Evolutionary conservation across 1,139 yeast species (phyloP).

Genomic region (Pichia sp.): DNA sequence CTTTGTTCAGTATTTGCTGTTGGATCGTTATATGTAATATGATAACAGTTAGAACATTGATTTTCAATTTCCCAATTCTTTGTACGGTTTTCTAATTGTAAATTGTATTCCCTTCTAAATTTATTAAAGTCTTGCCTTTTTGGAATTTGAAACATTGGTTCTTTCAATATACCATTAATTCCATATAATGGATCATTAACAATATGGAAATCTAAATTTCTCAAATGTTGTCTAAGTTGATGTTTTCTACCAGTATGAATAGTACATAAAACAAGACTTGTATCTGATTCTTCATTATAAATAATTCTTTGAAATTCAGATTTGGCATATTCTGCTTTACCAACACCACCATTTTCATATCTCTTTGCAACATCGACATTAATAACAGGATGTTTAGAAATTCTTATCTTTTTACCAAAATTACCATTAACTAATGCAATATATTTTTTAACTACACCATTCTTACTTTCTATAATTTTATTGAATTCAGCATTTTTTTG

Average conservation of each 20-base stretch:
- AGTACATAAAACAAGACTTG: slow-evolving; percentile 51
- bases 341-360: slow-evolving; percentile 18
- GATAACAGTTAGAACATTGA: slow-evolving; percentile 42
- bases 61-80: slow-evolving; percentile 11
- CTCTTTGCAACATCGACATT: slow-evolving; percentile 22
- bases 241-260: slow-evolving; percentile 74
- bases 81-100: slow-evolving; percentile 5
- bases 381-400: slow-evolving; percentile 15
- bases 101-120: slow-evolving; percentile 5
- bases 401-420: slow-evolving; percentile 38
- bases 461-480: slow-evolving; percentile 25
- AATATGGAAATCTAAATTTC: slow-evolving; percentile 61
- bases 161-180: slow-evolving; percentile 14
- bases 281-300: slow-evolving; percentile 32
- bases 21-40: slow-evolving; percentile 36
- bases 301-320: slow-evolving; percentile 35
- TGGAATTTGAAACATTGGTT: slow-evolving; percentile 11
- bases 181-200: slow-evolving; percentile 58
- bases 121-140: slow-evolving; percentile 15
- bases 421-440: slow-evolving; percentile 54
- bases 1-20: slow-evolving; percentile 27
- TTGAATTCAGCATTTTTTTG: slow-evolving; percentile 33
- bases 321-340: slow-evolving; percentile 30
- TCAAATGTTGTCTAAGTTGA: slow-evolving; percentile 65
- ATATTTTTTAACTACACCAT: slow-evolving; percentile 40